Conservation (phyloP, 208 protist species). For the Leptomonas seymouri region DNA sequence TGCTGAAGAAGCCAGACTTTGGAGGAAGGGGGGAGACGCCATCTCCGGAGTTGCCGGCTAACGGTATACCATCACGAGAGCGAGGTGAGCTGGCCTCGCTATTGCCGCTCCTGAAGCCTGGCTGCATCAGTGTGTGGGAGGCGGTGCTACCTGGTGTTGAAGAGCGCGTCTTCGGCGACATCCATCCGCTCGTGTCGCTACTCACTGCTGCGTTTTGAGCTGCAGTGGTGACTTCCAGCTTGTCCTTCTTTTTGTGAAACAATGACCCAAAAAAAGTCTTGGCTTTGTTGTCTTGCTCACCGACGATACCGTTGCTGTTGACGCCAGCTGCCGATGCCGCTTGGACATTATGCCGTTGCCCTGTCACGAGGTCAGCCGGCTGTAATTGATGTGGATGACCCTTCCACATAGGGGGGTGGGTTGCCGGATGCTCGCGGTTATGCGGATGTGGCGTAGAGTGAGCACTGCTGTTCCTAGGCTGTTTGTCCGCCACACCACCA, state of each 20-base stretch:
- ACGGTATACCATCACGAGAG: conserved; percentile 4
- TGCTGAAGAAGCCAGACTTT: conserved; percentile 22
- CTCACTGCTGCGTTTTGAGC: neutral
- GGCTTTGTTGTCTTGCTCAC: conserved; percentile 21
- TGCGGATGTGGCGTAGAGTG: neutral
- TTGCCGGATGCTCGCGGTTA: neutral
- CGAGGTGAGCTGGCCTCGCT: neutral
- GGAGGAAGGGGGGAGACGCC: neutral
- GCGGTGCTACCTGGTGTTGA: neutral
- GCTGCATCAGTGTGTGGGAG: neutral
- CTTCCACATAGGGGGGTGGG: neutral
- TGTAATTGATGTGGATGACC: neutral
- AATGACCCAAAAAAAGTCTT: conserved; percentile 31
- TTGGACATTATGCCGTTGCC: neutral
- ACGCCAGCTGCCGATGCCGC: conserved; percentile 4
- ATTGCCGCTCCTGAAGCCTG: neutral
- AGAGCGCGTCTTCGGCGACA: neutral
- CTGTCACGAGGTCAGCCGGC: neutral
- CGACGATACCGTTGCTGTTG: neutral
- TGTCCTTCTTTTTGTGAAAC: conserved; percentile 32
- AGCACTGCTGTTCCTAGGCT: neutral
- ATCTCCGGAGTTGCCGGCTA: conserved; percentile 3
- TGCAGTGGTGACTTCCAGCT: neutral
- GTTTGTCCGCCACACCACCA: conserved; percentile 6
- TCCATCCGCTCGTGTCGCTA: neutral